phyloP scores from a whole-genome alignment of 169 alveolate genomes.

The Plasmodium relictum region DNA sequence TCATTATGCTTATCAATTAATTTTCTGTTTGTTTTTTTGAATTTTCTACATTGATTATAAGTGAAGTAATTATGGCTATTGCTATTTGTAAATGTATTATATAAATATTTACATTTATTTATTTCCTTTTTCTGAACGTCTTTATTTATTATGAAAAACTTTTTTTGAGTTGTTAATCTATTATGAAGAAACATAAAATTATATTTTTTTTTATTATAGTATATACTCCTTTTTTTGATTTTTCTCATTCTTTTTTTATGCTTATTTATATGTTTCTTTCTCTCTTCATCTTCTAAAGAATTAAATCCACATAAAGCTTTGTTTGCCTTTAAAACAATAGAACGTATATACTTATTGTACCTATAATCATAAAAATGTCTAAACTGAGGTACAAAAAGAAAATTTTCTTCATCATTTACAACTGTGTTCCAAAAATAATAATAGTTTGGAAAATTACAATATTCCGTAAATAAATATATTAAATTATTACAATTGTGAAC shows the following conservation, averaged over 20 bases:
- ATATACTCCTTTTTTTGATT: too few relatives aligned
- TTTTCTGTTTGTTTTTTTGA: conserved; percentile 8
- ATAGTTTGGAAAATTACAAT: conserved; percentile 73
- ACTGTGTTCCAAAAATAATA: conserved; percentile 48
- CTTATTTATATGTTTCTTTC: too few relatives aligned
- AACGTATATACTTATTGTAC: conserved; percentile 47
- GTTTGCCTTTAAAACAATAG: neutral
- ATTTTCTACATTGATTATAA: neutral
- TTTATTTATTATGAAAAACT: too few relatives aligned
- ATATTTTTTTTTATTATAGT: too few relatives aligned
- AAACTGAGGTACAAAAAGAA: conserved; percentile 20
- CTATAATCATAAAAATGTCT: conserved; percentile 49
- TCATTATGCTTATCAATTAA: conserved; percentile 18
- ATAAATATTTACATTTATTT: too few relatives aligned
- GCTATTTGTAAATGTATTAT: too few relatives aligned
- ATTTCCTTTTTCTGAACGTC: too few relatives aligned
- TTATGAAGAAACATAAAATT: too few relatives aligned
- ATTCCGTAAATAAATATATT: conserved; percentile 34
- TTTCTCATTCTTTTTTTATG: too few relatives aligned
- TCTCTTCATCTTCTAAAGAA: too few relatives aligned
- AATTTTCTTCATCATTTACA: conserved; percentile 4
- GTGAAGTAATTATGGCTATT: neutral
- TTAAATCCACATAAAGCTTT: too few relatives aligned
- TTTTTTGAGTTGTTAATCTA: too few relatives aligned
- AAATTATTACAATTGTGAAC: conserved; percentile 6